Percentiles rank a stretch among this genome's conserved stretches.
These are phyloP conservation scores for Phalaenopsis equestris DNA, from an alignment of 106 monocot species.

Conservation along the genomic window DNA sequence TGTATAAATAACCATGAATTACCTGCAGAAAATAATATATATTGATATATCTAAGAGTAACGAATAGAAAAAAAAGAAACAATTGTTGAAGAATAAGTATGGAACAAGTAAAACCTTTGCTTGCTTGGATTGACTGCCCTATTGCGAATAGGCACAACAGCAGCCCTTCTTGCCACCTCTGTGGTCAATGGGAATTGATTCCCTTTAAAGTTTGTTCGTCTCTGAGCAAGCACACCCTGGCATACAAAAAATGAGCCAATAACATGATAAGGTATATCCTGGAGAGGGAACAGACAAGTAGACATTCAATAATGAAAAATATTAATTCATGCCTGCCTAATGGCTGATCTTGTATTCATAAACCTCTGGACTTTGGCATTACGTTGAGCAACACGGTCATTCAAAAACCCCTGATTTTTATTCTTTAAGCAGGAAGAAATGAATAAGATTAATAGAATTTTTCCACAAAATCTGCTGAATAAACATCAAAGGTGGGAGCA, in stretches of 20 bases:
- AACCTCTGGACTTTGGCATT: slow-evolving; percentile 46
- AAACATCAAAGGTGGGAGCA: background rate
- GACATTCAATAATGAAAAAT: background rate
- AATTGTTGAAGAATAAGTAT: background rate
- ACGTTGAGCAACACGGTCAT: slow-evolving; percentile 31
- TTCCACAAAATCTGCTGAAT: background rate
- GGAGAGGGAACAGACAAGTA: background rate
- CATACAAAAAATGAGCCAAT: background rate
- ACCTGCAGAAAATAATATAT: background rate
- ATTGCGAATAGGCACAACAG: slow-evolving; percentile 31
- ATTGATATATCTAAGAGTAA: background rate
- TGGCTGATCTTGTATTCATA: slow-evolving; percentile 68
- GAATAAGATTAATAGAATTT: background rate
- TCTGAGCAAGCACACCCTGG: slow-evolving; percentile 71
- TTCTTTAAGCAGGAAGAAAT: slow-evolving; percentile 27
- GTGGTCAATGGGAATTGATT: slow-evolving; percentile 56
- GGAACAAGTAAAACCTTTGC: slow-evolving; percentile 39
- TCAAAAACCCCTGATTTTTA: slow-evolving; percentile 59
- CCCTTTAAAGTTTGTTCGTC: slow-evolving; percentile 59
- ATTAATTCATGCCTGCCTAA: slow-evolving; percentile 62
- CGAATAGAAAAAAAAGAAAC: background rate
- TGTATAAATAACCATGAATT: slow-evolving; percentile 1
- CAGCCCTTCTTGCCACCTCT: slow-evolving; percentile 51
- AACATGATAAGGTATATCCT: background rate
- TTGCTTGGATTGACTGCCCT: slow-evolving; percentile 33